These are phyloP conservation scores for Aspergillus ruber DNA, from an alignment of 2,329 filamentous ascomycete species.

Conservation along the genomic window DNA sequence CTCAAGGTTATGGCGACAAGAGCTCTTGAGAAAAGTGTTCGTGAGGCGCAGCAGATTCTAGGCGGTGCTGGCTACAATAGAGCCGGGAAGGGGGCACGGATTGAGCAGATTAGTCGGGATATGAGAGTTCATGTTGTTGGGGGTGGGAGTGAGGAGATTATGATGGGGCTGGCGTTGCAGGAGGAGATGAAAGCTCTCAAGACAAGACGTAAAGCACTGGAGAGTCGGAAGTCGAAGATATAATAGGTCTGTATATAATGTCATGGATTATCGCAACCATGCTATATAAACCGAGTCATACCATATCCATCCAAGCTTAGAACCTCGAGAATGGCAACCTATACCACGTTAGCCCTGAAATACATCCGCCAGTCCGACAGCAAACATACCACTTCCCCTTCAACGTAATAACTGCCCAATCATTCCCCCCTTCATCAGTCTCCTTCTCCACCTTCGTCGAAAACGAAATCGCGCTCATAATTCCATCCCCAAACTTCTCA, in stretches of 20 bases:
- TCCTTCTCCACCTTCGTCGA: slow-evolving; percentile 91
- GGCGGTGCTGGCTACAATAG: slow-evolving; percentile 49
- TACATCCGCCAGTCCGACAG: not conserved
- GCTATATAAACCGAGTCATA: not conserved
- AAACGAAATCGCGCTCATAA: slow-evolving; percentile 94
- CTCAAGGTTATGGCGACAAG: slow-evolving; percentile 49
- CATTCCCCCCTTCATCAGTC: slow-evolving; percentile 70
- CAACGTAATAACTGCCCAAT: slow-evolving; percentile 80
- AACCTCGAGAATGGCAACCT: slow-evolving; percentile 45
- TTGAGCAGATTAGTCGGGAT: slow-evolving; percentile 51
- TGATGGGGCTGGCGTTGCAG: slow-evolving; percentile 29
- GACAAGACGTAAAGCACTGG: slow-evolving; percentile 20
- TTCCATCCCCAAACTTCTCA: slow-evolving; percentile 90
- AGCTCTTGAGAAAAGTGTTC: slow-evolving; percentile 48
- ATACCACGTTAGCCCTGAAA: slow-evolving; percentile 8
- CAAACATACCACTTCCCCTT: slow-evolving; percentile 70
- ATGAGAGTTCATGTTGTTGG: slow-evolving; percentile 42
- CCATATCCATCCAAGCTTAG: slow-evolving; percentile 14
- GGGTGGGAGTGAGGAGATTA: slow-evolving; percentile 36
- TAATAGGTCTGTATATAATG: slow-evolving; percentile 1
- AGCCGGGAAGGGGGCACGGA: slow-evolving; percentile 43
- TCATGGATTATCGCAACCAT: not conserved
- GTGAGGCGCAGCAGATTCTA: slow-evolving; percentile 52
- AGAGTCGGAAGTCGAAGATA: slow-evolving; percentile 20
- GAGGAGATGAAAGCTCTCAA: slow-evolving; percentile 26